Conservation (phyloP, 1,139 yeast genomes). For the Yamadazyma songkhlaensis region DNA sequence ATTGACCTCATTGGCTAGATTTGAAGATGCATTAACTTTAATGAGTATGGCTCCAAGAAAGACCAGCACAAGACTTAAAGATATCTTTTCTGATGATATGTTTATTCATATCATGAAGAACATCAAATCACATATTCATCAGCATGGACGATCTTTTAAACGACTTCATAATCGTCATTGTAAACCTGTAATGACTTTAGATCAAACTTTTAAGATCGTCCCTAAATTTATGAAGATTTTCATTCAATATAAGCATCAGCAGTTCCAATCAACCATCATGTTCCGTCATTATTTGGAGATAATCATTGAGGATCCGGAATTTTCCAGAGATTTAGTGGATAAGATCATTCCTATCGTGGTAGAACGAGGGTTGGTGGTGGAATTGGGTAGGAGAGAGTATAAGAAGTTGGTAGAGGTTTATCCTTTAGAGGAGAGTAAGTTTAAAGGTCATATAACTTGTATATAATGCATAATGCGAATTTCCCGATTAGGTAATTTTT, state of each 20-base stretch:
- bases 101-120: background rate
- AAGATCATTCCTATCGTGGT: slow-evolving; percentile 5
- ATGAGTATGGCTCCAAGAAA: slow-evolving; percentile 9
- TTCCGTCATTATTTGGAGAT: slow-evolving; percentile 9
- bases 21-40: slow-evolving; percentile 25
- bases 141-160: background rate
- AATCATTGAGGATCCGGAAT: slow-evolving; percentile 9
- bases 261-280: slow-evolving; percentile 7
- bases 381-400: slow-evolving; percentile 9
- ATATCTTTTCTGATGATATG: slow-evolving; percentile 1
- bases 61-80: background rate
- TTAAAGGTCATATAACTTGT: slow-evolving; percentile 3
- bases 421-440: slow-evolving; percentile 7
- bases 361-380: background rate
- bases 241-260: slow-evolving; percentile 6
- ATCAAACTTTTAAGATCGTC: slow-evolving; percentile 1
- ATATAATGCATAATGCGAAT: background rate
- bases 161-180: background rate
- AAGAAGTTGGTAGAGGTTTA: slow-evolving; percentile 7
- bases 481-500: no score
- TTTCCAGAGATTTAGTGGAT: slow-evolving; percentile 7
- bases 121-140: background rate
- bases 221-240: slow-evolving; percentile 11
- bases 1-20: slow-evolving; percentile 24
- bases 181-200: background rate